Base-by-base conservation (phyloP, 2,329 filamentous ascomycete species). In the Monilinia fructicola region DNA sequence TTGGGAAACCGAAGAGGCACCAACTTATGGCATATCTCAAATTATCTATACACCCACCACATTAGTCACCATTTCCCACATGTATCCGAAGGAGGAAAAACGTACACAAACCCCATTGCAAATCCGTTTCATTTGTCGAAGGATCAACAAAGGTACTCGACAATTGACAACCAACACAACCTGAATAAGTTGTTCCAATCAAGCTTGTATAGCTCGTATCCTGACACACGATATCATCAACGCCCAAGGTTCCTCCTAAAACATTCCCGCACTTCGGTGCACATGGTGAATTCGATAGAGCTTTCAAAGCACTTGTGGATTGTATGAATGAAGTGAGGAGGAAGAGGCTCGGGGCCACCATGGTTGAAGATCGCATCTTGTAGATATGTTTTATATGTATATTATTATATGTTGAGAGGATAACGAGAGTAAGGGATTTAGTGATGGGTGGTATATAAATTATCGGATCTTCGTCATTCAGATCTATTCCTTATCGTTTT, bases 71-170 rank as follows among this genome's bases (percentile, higher is more conserved):
- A 18, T 35, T 35, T 12, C n/a, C 42, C 23, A 35, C 35, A 66
- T 40, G 26, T 0, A 40, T 42, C n/a, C 5, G 12, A 28, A 52
- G 50, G 50, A 58, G 55, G 54, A 56, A 50, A 11, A 21, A 79
- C 85, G 72, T 77, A 88, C 85, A 88, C 21, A 88, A 76, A 61
- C 82, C 77, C 69, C 79, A 82, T 69, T 85, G 79, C 14, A 83
- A 76, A 71, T 89, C 86, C 0, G 85, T 83, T 66, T 81, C 71
- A 18, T 79, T 79, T 23, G 77, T 73, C 7, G 72, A 64, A 7
- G 73, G 76, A 69, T 76, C 74, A 1, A 76, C 71, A 70, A 81
- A 86, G 5, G 77, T 75, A 75, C 86, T 88, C 1, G 72, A 74
- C 21, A 76, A 62, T 65, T 75, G 70, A 55, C 74, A 76, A n/a